phyloP scores from a whole-genome alignment of 305 asterid genomes.

The Fraxinus velutina region DNA sequence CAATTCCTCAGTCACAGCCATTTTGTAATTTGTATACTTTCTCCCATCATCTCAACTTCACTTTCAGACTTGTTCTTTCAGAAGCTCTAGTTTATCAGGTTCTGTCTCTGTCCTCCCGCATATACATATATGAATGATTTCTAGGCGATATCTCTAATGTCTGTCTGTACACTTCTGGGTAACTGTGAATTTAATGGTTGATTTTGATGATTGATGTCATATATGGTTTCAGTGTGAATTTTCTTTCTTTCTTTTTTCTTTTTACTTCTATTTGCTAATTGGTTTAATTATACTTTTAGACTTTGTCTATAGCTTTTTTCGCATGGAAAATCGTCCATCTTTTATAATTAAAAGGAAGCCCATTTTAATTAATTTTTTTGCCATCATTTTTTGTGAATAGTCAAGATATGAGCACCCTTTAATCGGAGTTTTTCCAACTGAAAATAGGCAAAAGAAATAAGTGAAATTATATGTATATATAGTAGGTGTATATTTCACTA shows the following conservation, averaged over 20 bases:
- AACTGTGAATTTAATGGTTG: slow-evolving; percentile 25
- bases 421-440: background rate
- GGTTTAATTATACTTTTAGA: slow-evolving; percentile 15
- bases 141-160: background rate
- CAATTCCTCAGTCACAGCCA: background rate
- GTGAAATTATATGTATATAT: background rate
- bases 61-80: slow-evolving; percentile 1
- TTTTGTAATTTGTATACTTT: slow-evolving; percentile 11
- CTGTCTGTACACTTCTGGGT: slow-evolving; percentile 31
- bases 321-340: background rate
- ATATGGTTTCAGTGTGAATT: slow-evolving; percentile 15
- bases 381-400: slow-evolving; percentile 7
- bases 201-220: slow-evolving; percentile 16
- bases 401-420: slow-evolving; percentile 16
- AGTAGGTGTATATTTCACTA: background rate
- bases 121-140: background rate
- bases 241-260: background rate
- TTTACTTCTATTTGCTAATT: background rate
- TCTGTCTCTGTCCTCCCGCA: slow-evolving; percentile 14
- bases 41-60: slow-evolving; percentile 26
- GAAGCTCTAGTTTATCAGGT: slow-evolving; percentile 26
- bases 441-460: background rate
- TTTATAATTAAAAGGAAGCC: background rate
- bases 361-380: background rate
- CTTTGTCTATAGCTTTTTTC: slow-evolving; percentile 18